Evolutionary conservation across 75 land plant genomes (phyloP).

Genomic region (Adiantum capillusveneris): DNA sequence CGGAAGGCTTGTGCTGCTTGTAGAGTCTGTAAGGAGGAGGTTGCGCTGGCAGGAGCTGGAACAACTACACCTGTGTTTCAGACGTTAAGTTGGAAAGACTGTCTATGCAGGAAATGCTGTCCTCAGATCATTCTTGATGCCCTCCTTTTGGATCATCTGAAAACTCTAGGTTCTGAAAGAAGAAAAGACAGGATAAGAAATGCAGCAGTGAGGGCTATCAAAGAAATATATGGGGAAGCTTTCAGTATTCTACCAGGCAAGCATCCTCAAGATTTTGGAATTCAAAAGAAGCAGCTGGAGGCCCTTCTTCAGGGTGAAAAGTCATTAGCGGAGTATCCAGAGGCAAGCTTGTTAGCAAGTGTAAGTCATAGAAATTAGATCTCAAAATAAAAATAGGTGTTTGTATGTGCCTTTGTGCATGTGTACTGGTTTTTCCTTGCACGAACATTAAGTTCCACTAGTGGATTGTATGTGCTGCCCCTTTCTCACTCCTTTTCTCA

Average conservation of each 20-base stretch:
- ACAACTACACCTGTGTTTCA: slow-evolving; percentile 5
- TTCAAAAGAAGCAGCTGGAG: slow-evolving; percentile 7
- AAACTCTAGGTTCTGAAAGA: slow-evolving; percentile 49
- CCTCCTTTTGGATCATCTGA: slow-evolving; percentile 62
- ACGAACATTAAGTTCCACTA: too few species aligned
- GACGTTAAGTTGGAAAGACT: slow-evolving; percentile 16
- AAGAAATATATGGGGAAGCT: slow-evolving; percentile 28
- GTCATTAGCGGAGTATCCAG: slow-evolving; percentile 90
- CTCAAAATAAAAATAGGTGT: too few species aligned
- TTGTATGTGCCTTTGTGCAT: too few species aligned
- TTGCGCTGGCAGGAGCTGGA: slow-evolving; percentile 24
- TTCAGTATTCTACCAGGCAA: not conserved
- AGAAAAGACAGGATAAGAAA: slow-evolving; percentile 43
- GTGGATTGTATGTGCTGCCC: too few species aligned
- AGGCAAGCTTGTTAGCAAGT: slow-evolving; percentile 63
- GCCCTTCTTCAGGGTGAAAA: slow-evolving; percentile 50
- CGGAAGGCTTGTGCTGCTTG: slow-evolving; percentile 70
- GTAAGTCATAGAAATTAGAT: slow-evolving; percentile 29
- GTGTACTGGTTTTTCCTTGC: too few species aligned
- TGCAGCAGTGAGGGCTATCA: slow-evolving; percentile 53
- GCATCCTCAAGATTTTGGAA: not conserved
- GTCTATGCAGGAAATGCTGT: slow-evolving; percentile 60
- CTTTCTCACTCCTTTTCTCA: too few species aligned
- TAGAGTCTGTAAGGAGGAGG: slow-evolving; percentile 64
- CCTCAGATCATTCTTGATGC: slow-evolving; percentile 52